A percentile compares a stretch with the other conserved stretches of the same genome.
These are phyloP conservation scores for Cyclotella cryptica DNA, from an alignment of 108 stramenopile species.

Conservation along the genomic window DNA sequence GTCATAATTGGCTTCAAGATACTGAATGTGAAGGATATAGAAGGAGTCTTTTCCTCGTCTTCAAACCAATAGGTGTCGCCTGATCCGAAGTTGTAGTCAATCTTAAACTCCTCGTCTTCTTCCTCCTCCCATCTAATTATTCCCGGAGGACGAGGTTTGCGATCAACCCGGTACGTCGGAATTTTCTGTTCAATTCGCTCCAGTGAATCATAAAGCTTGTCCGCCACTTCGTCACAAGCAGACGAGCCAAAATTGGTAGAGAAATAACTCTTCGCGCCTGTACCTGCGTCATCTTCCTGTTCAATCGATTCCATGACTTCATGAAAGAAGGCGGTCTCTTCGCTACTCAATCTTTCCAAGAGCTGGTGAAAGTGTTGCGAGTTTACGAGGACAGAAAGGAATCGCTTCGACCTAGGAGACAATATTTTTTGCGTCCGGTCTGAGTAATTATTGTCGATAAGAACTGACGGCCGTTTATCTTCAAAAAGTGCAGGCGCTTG, in stretches of 20 bases:
- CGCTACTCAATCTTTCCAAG: conserved; percentile 68
- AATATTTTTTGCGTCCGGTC: conserved; percentile 50
- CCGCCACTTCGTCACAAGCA: conserved; percentile 53
- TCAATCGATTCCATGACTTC: conserved; percentile 81
- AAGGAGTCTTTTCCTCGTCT: conserved; percentile 42
- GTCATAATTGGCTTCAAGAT: conserved; percentile 53
- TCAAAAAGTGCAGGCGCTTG: conserved; percentile 82
- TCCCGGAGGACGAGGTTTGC: conserved; percentile 32
- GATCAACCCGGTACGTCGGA: conserved; percentile 75
- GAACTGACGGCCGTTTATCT: conserved; percentile 56
- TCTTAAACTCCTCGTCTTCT: conserved; percentile 55
- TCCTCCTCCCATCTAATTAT: conserved; percentile 48
- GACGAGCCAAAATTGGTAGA: conserved; percentile 44
- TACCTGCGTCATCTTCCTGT: conserved; percentile 33
- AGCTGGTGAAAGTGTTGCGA: conserved; percentile 88
- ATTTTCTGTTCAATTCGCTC: conserved; percentile 82
- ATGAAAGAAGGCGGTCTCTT: conserved; percentile 74
- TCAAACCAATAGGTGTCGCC: conserved; percentile 37
- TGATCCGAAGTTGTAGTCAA: conserved; percentile 41
- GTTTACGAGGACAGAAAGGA: conserved; percentile 81
- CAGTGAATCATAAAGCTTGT: conserved; percentile 59
- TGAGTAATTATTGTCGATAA: conserved; percentile 26
- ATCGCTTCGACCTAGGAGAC: conserved; percentile 80
- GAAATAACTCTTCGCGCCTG: conserved; percentile 33
- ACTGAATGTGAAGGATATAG: conserved; percentile 54